phyloP scores from a whole-genome alignment of 257 asterid genomes.

The Apocynum venetum region DNA sequence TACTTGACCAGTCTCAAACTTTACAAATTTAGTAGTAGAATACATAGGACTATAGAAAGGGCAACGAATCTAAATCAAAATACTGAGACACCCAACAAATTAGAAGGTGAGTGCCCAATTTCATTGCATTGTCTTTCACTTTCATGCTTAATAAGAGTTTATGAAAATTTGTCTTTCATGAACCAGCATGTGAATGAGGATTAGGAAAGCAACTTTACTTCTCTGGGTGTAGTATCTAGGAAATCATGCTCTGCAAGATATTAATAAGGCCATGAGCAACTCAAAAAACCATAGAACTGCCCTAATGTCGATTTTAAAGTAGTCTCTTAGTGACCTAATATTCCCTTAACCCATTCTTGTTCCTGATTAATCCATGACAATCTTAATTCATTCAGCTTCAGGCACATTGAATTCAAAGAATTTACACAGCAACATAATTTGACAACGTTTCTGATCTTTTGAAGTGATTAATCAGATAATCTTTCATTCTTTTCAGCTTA shows the following conservation, averaged over 20 bases:
- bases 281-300: neutral
- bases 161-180: neutral
- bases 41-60: neutral
- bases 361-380: neutral
- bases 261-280: neutral
- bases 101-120: neutral
- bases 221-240: neutral
- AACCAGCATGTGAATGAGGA: neutral
- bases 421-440: neutral
- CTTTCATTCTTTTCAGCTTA: neutral
- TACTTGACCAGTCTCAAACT: neutral
- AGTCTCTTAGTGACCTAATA: neutral
- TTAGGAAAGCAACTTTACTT: neutral
- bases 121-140: neutral
- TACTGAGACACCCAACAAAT: neutral
- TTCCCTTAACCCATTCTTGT: neutral
- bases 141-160: neutral
- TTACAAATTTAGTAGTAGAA: neutral
- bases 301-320: neutral
- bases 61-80: neutral
- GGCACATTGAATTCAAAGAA: neutral
- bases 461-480: neutral
- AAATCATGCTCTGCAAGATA: neutral
- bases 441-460: neutral
- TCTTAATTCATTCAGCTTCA: neutral